These are phyloP conservation scores for Neotropicomus parvogracilis DNA, from an alignment of 1,284 basidiomycete genomes.

Conservation along the genomic window DNA sequence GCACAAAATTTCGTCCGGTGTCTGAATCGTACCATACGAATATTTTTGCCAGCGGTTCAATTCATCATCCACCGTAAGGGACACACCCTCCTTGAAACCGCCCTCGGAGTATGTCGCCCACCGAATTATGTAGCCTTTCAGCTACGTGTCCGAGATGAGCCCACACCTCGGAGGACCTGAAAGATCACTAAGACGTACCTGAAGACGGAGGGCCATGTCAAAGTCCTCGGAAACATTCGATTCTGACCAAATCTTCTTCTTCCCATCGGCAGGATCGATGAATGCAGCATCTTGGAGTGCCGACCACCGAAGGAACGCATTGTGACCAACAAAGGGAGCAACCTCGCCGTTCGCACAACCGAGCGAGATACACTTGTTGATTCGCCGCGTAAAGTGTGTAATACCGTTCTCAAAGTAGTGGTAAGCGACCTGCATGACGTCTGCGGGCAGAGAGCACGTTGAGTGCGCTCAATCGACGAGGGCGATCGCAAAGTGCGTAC, in stretches of 20 bases:
- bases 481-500: conserved; percentile 27
- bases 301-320: conserved; percentile 82
- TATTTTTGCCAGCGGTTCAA: conserved; percentile 87
- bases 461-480: background rate
- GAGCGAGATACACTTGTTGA: conserved; percentile 74
- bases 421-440: conserved; percentile 82
- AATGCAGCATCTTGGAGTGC: conserved; percentile 79
- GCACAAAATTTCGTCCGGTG: background rate
- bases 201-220: conserved; percentile 64
- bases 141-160: conserved; percentile 23
- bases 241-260: conserved; percentile 80
- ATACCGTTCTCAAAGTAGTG: conserved; percentile 88
- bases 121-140: conserved; percentile 71
- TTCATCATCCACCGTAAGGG: conserved; percentile 75
- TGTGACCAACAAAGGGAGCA: conserved; percentile 86
- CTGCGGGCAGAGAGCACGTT: conserved; percentile 30
- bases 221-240: conserved; percentile 85
- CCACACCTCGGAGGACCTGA: background rate
- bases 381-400: conserved; percentile 77
- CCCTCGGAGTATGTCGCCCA: conserved; percentile 83
- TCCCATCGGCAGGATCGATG: conserved; percentile 52
- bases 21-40: conserved; percentile 69
- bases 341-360: conserved; percentile 75
- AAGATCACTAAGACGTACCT: conserved; percentile 6
- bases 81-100: conserved; percentile 85